A percentile compares a stretch with the other conserved stretches of the same genome.
These are phyloP conservation scores for Komagataella ulmi DNA, from an alignment of 805 yeast genomes.

Conservation along the genomic window DNA sequence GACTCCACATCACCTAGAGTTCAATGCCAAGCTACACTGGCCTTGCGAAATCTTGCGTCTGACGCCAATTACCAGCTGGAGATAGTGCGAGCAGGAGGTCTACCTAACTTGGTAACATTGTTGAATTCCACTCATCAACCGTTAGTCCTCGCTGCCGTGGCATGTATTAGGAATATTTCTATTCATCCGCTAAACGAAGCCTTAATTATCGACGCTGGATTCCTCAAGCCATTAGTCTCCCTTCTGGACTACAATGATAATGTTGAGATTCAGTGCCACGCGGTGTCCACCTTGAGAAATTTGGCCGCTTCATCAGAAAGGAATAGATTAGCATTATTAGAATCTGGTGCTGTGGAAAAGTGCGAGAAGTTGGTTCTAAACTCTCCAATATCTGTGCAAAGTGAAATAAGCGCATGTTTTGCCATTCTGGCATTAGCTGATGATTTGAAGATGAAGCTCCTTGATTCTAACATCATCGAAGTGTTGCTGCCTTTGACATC, in stretches of 20 bases:
- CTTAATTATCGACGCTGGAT: constrained; percentile 92
- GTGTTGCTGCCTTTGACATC: constrained; percentile 86
- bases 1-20: constrained; percentile 88
- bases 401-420: constrained; percentile 93
- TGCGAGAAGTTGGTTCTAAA: constrained; percentile 77
- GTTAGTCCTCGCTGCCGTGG: constrained; percentile 89
- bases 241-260: constrained; percentile 75
- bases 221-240: constrained; percentile 79
- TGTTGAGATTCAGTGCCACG: constrained; percentile 97
- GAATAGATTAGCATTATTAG: constrained; percentile 81
- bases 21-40: constrained; percentile 96
- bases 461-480: constrained; percentile 73
- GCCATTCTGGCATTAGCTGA: constrained; percentile 96
- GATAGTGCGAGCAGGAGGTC: constrained; percentile 90
- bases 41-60: constrained; percentile 88
- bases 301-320: constrained; percentile 92
- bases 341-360: constrained; percentile 91
- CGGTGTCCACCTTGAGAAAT: constrained; percentile 90
- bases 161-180: constrained; percentile 93
- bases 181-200: constrained; percentile 96
- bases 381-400: constrained; percentile 86
- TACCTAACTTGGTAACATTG: constrained; percentile 83
- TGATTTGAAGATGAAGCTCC: constrained; percentile 74
- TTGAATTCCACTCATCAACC: constrained; percentile 87
- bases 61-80: constrained; percentile 94